Conservation (phyloP, 2,329 filamentous ascomycete genomes). For the Claviceps sp. region DNA sequence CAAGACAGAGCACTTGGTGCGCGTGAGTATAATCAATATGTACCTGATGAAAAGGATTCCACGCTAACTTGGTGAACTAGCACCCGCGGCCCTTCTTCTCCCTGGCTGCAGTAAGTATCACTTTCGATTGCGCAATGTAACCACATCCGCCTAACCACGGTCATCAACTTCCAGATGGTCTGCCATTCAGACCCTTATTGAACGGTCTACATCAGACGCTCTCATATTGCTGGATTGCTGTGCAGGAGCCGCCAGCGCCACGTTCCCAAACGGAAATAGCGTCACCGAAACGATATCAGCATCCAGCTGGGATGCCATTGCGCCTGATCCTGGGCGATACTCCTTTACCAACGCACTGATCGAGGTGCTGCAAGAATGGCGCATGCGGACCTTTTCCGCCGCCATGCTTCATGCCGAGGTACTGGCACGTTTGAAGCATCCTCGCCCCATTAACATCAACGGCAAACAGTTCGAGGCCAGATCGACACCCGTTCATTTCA, state of each 20-base stretch:
- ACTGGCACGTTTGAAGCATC: slow-evolving; percentile 45
- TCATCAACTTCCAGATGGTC: slow-evolving; percentile 33
- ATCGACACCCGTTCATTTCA: slow-evolving; percentile 47
- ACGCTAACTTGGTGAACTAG: slow-evolving; percentile 14
- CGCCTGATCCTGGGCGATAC: slow-evolving; percentile 44
- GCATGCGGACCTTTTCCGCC: slow-evolving; percentile 39
- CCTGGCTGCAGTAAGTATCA: slow-evolving; percentile 37
- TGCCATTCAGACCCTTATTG: slow-evolving; percentile 44
- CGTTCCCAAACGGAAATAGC: slow-evolving; percentile 42
- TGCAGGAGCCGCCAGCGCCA: slow-evolving; percentile 45
- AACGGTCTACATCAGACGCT: slow-evolving; percentile 43
- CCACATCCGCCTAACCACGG: background rate
- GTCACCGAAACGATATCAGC: slow-evolving; percentile 50
- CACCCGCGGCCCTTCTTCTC: slow-evolving; percentile 36
- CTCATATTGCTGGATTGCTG: slow-evolving; percentile 47
- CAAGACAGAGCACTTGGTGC: slow-evolving; percentile 47
- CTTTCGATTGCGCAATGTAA: background rate
- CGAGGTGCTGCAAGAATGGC: slow-evolving; percentile 45
- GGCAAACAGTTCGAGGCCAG: slow-evolving; percentile 44
- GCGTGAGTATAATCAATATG: slow-evolving; percentile 27
- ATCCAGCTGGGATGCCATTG: slow-evolving; percentile 48
- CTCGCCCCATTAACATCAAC: slow-evolving; percentile 42
- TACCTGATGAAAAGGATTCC: background rate
- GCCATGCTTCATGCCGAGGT: slow-evolving; percentile 49
- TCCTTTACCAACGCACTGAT: slow-evolving; percentile 47